phyloP scores from a whole-genome alignment of 192 early-diverging fungal species.

The Glomus cerebriforme region DNA sequence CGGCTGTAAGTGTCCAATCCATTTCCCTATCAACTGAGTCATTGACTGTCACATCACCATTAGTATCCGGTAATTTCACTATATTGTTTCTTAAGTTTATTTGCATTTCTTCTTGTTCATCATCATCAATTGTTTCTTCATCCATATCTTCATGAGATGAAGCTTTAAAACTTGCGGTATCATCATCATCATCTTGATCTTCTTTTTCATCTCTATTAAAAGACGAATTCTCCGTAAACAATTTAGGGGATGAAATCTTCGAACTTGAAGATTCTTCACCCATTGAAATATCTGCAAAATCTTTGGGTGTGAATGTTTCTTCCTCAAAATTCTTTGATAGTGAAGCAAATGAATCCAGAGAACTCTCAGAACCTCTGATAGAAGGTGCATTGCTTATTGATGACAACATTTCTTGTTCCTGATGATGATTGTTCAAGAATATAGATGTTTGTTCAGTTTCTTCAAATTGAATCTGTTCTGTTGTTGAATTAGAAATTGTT shows the following conservation, averaged over 20 bases:
- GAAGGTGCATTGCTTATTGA: slow-evolving; percentile 1
- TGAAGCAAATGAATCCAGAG: neutral
- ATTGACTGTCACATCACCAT: neutral
- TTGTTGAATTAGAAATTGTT: no score
- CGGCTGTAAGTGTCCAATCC: neutral
- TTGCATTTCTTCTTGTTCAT: neutral
- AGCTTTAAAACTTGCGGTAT: neutral
- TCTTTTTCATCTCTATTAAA: neutral
- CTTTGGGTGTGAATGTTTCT: neutral
- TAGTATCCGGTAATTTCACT: slow-evolving; percentile 1
- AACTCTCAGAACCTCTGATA: neutral
- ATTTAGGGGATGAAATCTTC: neutral
- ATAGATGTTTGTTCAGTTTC: neutral
- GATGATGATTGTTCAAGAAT: slow-evolving; percentile 9
- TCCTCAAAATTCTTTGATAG: neutral
- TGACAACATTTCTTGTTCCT: slow-evolving; percentile 27
- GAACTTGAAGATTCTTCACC: neutral
- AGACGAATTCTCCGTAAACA: neutral
- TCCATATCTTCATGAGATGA: slow-evolving; percentile 24
- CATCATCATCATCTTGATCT: neutral
- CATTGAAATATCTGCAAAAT: neutral
- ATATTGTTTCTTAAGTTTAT: neutral
- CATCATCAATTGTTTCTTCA: slow-evolving; percentile 17
- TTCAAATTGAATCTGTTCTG: neutral
- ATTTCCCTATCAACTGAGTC: neutral